Evolutionary conservation across 345 rosid genomes (phyloP).

Genomic region (Moricandia arvensis): DNA sequence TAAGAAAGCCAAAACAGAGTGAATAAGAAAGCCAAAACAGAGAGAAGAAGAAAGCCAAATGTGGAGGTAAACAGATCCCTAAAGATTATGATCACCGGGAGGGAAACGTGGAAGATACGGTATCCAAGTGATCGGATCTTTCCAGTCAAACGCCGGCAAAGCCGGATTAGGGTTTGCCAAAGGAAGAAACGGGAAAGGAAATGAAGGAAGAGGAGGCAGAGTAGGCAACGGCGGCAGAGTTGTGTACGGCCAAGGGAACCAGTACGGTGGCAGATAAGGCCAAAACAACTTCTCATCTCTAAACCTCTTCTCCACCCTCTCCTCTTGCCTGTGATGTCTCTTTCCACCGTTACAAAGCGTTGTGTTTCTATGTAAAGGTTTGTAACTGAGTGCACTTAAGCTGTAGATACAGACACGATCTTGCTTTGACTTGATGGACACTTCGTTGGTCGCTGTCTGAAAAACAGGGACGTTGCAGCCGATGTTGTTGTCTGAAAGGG

Average conservation of each 20-base stretch:
- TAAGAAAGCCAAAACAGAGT: background rate
- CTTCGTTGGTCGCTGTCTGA: constrained; percentile 54
- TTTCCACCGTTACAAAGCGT: constrained; percentile 43
- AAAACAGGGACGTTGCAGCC: constrained; percentile 56
- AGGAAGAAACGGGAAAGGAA: constrained; percentile 40
- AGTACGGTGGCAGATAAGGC: constrained; percentile 54
- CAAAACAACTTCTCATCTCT: constrained; percentile 58
- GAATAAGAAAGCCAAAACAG: background rate
- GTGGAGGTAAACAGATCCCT: background rate
- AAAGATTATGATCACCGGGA: constrained; percentile 17
- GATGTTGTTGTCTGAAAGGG: constrained; percentile 34
- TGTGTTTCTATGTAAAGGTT: constrained; percentile 50
- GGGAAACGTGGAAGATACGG: constrained; percentile 51
- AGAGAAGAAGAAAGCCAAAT: background rate
- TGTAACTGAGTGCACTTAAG: constrained; percentile 67
- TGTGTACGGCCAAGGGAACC: constrained; percentile 53
- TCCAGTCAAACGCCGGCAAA: constrained; percentile 51
- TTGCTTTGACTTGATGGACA: constrained; percentile 71
- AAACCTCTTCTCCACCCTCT: constrained; percentile 15
- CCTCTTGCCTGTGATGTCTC: constrained; percentile 31
- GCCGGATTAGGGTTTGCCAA: constrained; percentile 47
- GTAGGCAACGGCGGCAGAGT: constrained; percentile 43
- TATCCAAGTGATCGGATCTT: constrained; percentile 65
- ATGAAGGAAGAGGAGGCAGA: constrained; percentile 36
- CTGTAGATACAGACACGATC: constrained; percentile 78